Percentiles rank a stretch among this genome's conserved stretches.
Conservation (phyloP, 164 flowering plant species). For the Cinnamomum micranthum region DNA sequence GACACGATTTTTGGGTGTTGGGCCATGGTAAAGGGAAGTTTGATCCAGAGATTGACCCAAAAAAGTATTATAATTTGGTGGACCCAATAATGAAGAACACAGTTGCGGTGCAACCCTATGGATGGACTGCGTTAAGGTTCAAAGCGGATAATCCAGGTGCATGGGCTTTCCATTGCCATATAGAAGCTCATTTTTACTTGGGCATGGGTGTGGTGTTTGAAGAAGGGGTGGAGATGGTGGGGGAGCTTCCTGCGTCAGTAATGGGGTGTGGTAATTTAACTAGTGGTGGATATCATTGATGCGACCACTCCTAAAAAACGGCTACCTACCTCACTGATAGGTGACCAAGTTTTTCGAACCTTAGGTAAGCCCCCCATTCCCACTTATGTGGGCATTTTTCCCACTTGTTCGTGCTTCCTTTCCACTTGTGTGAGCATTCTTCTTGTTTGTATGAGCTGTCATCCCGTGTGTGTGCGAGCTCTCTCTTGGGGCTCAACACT, state of each 20-base stretch:
- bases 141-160: conserved; percentile 68
- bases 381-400: too few species aligned
- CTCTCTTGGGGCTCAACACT: too few species aligned
- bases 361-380: too few species aligned
- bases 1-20: conserved; percentile 92
- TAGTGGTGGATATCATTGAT: background rate
- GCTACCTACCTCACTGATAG: too few species aligned
- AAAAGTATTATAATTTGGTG: conserved; percentile 48
- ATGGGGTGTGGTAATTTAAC: conserved; percentile 56
- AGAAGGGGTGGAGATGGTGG: conserved; percentile 60
- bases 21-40: conserved; percentile 73
- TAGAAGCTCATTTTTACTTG: conserved; percentile 75
- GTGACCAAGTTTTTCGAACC: too few species aligned
- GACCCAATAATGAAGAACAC: conserved; percentile 80
- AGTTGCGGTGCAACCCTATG: conserved; percentile 55
- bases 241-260: conserved; percentile 52
- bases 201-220: conserved; percentile 87
- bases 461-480: too few species aligned
- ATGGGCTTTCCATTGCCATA: conserved; percentile 86
- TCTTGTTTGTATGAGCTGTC: too few species aligned
- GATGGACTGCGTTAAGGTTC: conserved; percentile 83
- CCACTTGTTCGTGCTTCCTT: too few species aligned
- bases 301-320: too few species aligned
- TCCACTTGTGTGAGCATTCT: too few species aligned
- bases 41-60: conserved; percentile 31